phyloP scores from a whole-genome alignment of 352 stramenopile genomes.

The Pseudoperonospora humuli region DNA sequence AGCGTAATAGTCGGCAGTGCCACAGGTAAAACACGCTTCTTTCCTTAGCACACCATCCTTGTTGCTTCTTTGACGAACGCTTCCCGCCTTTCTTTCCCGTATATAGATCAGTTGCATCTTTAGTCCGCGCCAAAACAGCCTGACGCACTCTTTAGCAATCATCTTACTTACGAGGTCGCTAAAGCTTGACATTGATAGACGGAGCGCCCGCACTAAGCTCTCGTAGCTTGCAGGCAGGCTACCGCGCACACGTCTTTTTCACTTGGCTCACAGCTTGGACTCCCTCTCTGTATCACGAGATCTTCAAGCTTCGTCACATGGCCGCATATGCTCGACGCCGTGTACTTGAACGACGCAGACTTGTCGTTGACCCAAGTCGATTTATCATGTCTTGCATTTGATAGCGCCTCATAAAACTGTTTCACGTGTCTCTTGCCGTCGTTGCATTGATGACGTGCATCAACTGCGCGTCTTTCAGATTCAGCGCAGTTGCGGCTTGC shows the following conservation, averaged over 20 bases:
- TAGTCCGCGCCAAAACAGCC: background rate
- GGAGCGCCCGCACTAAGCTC: background rate
- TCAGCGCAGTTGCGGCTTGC: background rate
- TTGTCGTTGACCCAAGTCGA: background rate
- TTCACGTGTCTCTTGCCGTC: background rate
- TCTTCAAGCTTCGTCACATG: background rate
- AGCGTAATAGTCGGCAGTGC: background rate
- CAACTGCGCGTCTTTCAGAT: background rate
- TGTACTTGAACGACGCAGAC: background rate
- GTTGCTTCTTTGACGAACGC: background rate
- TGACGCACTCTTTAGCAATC: background rate
- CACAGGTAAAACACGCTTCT: background rate
- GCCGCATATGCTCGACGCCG: background rate
- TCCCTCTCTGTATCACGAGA: background rate
- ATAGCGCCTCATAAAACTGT: background rate
- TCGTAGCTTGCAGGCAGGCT: constrained; percentile 1
- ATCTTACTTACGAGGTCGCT: background rate
- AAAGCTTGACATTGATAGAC: background rate
- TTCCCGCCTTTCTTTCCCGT: background rate
- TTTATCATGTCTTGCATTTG: background rate
- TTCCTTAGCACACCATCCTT: background rate
- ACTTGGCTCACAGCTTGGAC: background rate
- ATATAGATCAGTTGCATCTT: background rate
- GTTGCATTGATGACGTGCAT: background rate
- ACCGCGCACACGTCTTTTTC: constrained; percentile 1